Evolutionary conservation across 2,329 filamentous ascomycete species (phyloP), one percentile per base, ranked within the genome.

Genomic region (Drechmeria coniospora): DNA sequence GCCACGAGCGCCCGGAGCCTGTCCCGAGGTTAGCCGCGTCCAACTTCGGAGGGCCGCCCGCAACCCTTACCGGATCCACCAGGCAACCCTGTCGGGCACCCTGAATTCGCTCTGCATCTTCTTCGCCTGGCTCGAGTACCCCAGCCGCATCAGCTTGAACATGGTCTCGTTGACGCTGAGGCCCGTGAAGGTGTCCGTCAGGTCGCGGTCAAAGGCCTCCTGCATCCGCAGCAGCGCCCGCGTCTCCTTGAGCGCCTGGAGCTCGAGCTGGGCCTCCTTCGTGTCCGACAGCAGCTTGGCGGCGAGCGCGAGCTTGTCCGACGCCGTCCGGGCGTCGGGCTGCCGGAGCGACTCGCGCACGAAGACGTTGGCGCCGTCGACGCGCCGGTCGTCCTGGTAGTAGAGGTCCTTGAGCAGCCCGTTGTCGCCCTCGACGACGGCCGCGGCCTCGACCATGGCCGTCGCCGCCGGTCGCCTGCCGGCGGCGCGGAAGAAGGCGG

Each of bases 31-130:
- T 21, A 21, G 20, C 10, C 20, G 20, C 20, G 20, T 11, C 5
- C 10, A 21, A 5, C 5, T 21, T 9, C 6, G 10, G 9, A 6
- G 6, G 20, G 20, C 6, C 10, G 12, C 18, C 14, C 12, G 4
- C n/a, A 10, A 29, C 31, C 46, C 62, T 43, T 50, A 73, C 67
- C 70, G 59, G 33, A 74, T 68, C 83, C 87, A 98, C 73, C 82
- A 87, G 37, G 74, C 79, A 17, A 83, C 79, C 53, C 84, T 92
- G 39, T 95, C 90, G 0, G 80, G 73, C 25, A 98, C 76, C 45
- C 84, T 92, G 60, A 98, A 98, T 41, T 95, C 87, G 47, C 67
- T 76, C 49, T 90, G 79, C 4, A 95, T 66, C 54, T 87, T 93
- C 53, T 78, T 79, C 14, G 86, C 86, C 34, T 86, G 71, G 42